Base-by-base conservation (phyloP, 805 yeast species). In the Zygotorulaspora florentina region DNA sequence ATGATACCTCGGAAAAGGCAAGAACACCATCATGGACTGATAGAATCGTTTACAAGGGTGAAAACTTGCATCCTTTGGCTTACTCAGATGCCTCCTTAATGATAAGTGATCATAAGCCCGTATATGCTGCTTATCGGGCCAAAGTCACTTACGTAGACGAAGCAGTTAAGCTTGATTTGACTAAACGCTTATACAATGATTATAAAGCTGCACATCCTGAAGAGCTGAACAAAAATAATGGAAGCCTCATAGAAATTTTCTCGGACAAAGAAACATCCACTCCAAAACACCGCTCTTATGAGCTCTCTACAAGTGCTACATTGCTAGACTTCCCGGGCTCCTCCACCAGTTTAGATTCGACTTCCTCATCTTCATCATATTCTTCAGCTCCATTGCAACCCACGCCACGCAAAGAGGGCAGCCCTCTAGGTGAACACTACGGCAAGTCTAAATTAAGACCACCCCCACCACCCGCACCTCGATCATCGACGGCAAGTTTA, bases 21-120 rank as follows among this genome's bases (percentile, higher is more conserved):
- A 75, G 99, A 56, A 82, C 87, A 3, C 99, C 99, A 1, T 85
- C 96, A 0, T 91, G 98, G 97, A 91, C 98, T 0, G 99, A 91
- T 65, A 73, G 99, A 58, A 83, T 87, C 45, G 68, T 91, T 39
- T 83, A 74, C 57, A 72, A 75, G 48, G 88, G 95, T 31, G 63
- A 70, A 3, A 68, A 67, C 13, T 57, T 89, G 35, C 67, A 71
- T 34, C 93, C 87, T 39, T 60, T 81, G 51, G 80, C 80, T 42
- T 93, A 93, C 62, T 77, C 81, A 44, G 77, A 84, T 40, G 80
- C 81, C 1, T 79, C 79, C 53, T 65, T 91, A 35, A 61, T 60
- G 45, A 74, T 83, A 46, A 87, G 96, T 45, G 99, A 93, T 61
- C 99, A 93, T 63, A 82, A 87, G 48, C 99, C 99, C 0, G 96